A percentile compares a stretch with the other conserved stretches of the same genome.
These are phyloP conservation scores for Endothia cerciana DNA, from an alignment of 2,329 filamentous ascomycete species.

Conservation along the genomic window DNA sequence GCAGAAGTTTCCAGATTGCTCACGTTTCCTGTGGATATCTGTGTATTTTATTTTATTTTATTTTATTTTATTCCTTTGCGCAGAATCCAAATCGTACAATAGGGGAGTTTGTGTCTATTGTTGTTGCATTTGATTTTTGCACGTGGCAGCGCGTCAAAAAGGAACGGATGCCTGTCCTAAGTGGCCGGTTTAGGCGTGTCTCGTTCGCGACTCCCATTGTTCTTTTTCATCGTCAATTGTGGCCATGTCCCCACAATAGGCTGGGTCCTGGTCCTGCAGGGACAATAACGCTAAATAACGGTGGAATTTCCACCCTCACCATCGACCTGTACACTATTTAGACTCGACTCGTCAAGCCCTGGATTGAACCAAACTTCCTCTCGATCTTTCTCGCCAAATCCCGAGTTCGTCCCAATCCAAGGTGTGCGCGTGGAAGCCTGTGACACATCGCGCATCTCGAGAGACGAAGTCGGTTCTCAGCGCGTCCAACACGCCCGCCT, in stretches of 20 bases:
- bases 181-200: constrained; percentile 5
- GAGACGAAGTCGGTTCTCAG: background rate
- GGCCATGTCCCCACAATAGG: constrained; percentile 5
- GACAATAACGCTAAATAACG: constrained; percentile 3
- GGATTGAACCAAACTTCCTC: background rate
- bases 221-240: constrained; percentile 6
- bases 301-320: constrained; percentile 10
- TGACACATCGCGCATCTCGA: background rate
- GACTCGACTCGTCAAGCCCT: background rate
- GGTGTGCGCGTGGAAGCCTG: background rate
- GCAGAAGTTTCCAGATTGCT: too few species aligned
- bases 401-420: background rate
- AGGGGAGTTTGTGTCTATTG: background rate
- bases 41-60: too few species aligned
- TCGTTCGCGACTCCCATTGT: constrained; percentile 8
- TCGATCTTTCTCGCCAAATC: background rate
- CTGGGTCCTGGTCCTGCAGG: background rate
- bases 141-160: constrained; percentile 12
- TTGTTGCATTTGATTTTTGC: background rate
- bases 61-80: too few species aligned
- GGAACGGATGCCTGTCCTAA: background rate
- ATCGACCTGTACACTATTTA: background rate
- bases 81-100: background rate
- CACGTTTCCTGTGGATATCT: too few species aligned
- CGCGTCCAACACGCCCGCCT: background rate